Evolutionary conservation across 73 alveolate species (phyloP), one percentile per base, ranked within the genome.

Genomic region (Symbiodinium natans): DNA sequence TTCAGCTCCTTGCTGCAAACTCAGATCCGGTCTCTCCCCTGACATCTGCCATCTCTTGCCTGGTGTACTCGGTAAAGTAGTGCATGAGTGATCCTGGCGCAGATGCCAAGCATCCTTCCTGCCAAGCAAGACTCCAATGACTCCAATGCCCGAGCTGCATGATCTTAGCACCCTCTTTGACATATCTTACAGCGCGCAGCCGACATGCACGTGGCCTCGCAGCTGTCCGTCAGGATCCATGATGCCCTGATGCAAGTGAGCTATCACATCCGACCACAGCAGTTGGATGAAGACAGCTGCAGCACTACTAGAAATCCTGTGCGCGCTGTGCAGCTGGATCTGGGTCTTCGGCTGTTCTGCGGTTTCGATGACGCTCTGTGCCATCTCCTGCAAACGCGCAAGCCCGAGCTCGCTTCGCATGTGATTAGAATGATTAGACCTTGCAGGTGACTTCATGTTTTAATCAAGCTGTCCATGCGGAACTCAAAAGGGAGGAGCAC

Each of bases 161-260:
- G n/a, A n/a, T n/a, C n/a, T n/a, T n/a, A n/a, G n/a, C n/a, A n/a
- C n/a, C n/a, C n/a, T n/a, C n/a, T n/a, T n/a, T n/a, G n/a, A n/a
- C n/a, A n/a, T n/a, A n/a, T n/a, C n/a, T n/a, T n/a, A n/a, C n/a
- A n/a, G n/a, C n/a, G n/a, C n/a, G n/a, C n/a, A n/a, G n/a, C n/a
- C n/a, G n/a, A n/a, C n/a, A n/a, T n/a, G n/a, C n/a, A n/a, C n/a
- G n/a, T 13, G 21, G 59, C 80, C 36, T 63, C 80, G 33, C 80
- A 63, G 80, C 27, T 63, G 80, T 63, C 80, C 17, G 80, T 63
- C 80, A 63, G 80, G 27, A 63, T 63, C 80, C 80, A 63, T n/a
- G 80, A 63, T 8, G 36, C 13, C 80, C 80, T 63, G 80, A 6
- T 46, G 59, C n/a, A n/a, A n/a, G n/a, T n/a, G n/a, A n/a, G n/a